Evolutionary conservation across 1,139 yeast species (phyloP).

Genomic region (Yamadazyma triangularis): DNA sequence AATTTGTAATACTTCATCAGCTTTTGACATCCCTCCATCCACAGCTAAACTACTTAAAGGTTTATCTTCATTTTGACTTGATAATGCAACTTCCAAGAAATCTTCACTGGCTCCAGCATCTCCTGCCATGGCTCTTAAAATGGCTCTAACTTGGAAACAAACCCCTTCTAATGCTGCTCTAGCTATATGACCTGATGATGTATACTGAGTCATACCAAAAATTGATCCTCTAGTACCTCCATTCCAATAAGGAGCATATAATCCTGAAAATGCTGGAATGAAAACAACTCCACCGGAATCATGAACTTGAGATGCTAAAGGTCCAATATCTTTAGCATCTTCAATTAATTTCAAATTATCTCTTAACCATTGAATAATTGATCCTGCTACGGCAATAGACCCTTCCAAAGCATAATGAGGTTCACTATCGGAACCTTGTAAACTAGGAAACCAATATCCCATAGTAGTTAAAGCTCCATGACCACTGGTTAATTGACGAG

Average conservation of each 20-base stretch:
- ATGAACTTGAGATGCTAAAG: constrained; percentile 76
- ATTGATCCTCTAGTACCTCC: constrained; percentile 90
- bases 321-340: constrained; percentile 84
- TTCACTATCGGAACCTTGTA: constrained; percentile 40
- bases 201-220: constrained; percentile 87
- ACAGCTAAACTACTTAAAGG: constrained; percentile 65
- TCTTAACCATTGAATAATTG: constrained; percentile 91
- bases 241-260: constrained; percentile 96
- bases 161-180: constrained; percentile 95
- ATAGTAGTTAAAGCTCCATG: constrained; percentile 87
- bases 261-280: constrained; percentile 92
- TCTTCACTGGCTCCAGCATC: constrained; percentile 64
- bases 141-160: constrained; percentile 90
- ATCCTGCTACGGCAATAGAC: constrained; percentile 94
- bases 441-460: constrained; percentile 81
- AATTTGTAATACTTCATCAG: constrained; percentile 88
- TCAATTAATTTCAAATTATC: constrained; percentile 83
- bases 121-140: constrained; percentile 82
- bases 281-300: constrained; percentile 91
- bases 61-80: constrained; percentile 37
- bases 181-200: constrained; percentile 83
- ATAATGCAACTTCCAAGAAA: constrained; percentile 39
- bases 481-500: constrained; percentile 55
- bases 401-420: constrained; percentile 94
- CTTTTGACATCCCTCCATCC: constrained; percentile 95